phyloP scores from a whole-genome alignment of 768 basidiomycete species.

The Mycena kentingensis region DNA sequence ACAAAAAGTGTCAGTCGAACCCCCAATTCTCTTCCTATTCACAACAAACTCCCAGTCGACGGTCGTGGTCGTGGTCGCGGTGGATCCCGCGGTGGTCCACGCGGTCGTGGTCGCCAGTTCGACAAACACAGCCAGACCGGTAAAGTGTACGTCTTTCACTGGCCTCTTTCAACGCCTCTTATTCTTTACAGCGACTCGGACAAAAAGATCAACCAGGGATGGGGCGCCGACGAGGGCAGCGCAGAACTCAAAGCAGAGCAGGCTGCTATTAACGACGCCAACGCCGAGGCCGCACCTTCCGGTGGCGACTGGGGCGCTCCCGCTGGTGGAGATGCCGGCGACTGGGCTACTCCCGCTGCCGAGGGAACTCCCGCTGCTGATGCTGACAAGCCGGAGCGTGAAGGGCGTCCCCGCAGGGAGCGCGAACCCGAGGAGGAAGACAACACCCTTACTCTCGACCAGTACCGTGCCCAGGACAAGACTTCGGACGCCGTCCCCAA shows the following conservation, averaged over 20 bases:
- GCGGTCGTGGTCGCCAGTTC: slow-evolving; percentile 72
- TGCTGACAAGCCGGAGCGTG: slow-evolving; percentile 36
- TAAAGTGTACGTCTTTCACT: slow-evolving; percentile 61
- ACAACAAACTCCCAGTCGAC: slow-evolving; percentile 39
- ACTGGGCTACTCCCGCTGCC: slow-evolving; percentile 33
- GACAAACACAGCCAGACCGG: slow-evolving; percentile 89
- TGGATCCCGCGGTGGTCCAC: slow-evolving; percentile 48
- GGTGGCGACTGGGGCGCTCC: slow-evolving; percentile 45
- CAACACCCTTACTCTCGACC: slow-evolving; percentile 90
- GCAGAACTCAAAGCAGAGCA: slow-evolving; percentile 82
- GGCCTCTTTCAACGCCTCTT: slow-evolving; percentile 15
- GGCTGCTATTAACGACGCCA: slow-evolving; percentile 72
- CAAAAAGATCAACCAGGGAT: slow-evolving; percentile 92
- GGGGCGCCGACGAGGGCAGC: slow-evolving; percentile 91
- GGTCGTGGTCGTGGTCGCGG: slow-evolving; percentile 50
- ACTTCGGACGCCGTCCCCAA: slow-evolving; percentile 63
- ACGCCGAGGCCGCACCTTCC: slow-evolving; percentile 45
- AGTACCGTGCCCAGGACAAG: slow-evolving; percentile 83
- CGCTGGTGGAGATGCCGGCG: slow-evolving; percentile 16
- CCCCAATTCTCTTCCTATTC: slow-evolving; percentile 9
- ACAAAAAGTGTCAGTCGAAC: slow-evolving; percentile 37
- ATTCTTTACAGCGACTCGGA: slow-evolving; percentile 73
- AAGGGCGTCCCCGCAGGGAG: slow-evolving; percentile 47
- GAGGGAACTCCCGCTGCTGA: slow-evolving; percentile 21
- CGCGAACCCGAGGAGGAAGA: slow-evolving; percentile 84